Evolutionary conservation across 140 eudicot species (phyloP), one percentile per base, ranked within the genome.

Genomic region (Bidens hawaiensis): DNA sequence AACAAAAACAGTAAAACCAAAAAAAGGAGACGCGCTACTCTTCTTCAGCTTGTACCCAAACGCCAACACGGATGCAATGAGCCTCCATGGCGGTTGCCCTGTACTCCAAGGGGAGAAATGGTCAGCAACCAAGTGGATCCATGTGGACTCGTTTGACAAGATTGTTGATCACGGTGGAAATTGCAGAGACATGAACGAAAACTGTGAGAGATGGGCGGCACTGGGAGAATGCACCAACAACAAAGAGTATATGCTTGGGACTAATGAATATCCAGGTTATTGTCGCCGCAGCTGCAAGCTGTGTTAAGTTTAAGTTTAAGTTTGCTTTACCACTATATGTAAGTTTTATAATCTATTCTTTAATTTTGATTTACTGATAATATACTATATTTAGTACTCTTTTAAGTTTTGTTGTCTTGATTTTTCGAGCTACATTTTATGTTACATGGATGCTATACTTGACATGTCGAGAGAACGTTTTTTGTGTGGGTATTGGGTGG

Each of bases 121-220:
- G 96, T 93, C 99, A n/a, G 97, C 99, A 52, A 93, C 99, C 51
- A 93, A 93, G 76, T 93, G 99, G 99, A 85, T 93, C 66, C 99
- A 93, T 2, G 97, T 93, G 0, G 99, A 93, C 67, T 73, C 84
- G 1, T 93, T 93, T 28, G 90, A 88, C 66, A 93, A 93, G 72
- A 75, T 77, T 4, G 49, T 88, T 19, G 88, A 75, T 11, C 56
- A 71, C 5, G 79, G 81, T 4, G 96, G 87, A 12, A 69, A 68
- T 28, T 93, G 99, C 73, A 65, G 75, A 8, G 95, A 93, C 65
- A 11, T 69, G 67, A 76, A 88, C 27, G 85, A 85, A 22, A 79
- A 75, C 62, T 93, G 99, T 60, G 96, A 85, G 61, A 76, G 86
- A 68, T 93, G 99, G 99, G 99, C 99, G 2, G 85, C 99, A 17